phyloP scores from a whole-genome alignment of 139 green algal genomes.

The Diplosphaera chodatii region DNA sequence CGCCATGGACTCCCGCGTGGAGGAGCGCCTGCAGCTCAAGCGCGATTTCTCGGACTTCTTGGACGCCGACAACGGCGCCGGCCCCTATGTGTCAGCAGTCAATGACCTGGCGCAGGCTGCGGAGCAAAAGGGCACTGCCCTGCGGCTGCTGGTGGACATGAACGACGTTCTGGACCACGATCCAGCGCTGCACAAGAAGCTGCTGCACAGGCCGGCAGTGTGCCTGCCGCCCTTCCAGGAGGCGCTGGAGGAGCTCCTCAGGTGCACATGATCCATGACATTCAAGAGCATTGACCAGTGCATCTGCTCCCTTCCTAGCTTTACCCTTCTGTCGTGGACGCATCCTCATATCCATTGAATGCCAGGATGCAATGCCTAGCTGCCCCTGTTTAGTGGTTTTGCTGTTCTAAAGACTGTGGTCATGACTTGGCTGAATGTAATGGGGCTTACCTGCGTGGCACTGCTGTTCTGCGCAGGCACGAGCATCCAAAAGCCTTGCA shows the following conservation, averaged over 20 bases:
- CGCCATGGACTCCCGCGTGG: conserved; percentile 22
- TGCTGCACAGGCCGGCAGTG: conserved; percentile 68
- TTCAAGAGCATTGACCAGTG: too few relatives aligned
- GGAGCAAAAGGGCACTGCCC: conserved; percentile 11
- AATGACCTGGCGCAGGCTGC: conserved; percentile 43
- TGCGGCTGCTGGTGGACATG: conserved; percentile 38
- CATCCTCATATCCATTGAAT: too few relatives aligned
- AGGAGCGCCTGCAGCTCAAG: conserved; percentile 57
- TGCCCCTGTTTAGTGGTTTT: too few relatives aligned
- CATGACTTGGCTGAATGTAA: too few relatives aligned
- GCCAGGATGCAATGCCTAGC: too few relatives aligned
- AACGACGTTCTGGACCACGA: conserved; percentile 78
- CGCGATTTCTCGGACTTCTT: conserved; percentile 76
- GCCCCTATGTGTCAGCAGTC: conserved; percentile 50
- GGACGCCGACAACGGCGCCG: conserved; percentile 49
- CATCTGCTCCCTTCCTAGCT: too few relatives aligned
- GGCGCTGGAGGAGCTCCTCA: conserved; percentile 67
- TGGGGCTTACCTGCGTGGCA: too few relatives aligned
- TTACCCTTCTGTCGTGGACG: too few relatives aligned
- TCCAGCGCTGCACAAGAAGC: conserved; percentile 44
- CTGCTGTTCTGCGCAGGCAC: too few relatives aligned
- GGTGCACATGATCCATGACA: too few relatives aligned
- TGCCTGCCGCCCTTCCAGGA: conserved; percentile 82
- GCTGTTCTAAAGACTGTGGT: too few relatives aligned
- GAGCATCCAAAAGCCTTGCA: conserved; percentile 30